phyloP scores from a whole-genome alignment of 2,329 filamentous ascomycete genomes.

The Bertia moriformis region DNA sequence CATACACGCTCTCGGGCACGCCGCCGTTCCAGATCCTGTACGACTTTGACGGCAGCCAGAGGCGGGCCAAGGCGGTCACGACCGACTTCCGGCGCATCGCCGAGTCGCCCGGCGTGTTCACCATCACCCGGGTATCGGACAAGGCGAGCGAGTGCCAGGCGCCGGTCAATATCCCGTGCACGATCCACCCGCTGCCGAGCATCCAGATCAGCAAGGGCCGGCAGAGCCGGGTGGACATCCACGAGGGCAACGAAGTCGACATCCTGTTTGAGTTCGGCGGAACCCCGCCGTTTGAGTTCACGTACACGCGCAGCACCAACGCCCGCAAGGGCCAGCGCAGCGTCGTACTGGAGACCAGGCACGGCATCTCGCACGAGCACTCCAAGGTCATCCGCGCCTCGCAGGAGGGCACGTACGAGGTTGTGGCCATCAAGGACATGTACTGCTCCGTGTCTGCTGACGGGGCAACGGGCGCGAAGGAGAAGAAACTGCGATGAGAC shows the following conservation, averaged over 20 bases:
- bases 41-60: conserved; percentile 67
- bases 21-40: conserved; percentile 89
- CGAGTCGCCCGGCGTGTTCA: conserved; percentile 77
- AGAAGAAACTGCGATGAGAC: too few species aligned
- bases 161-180: conserved; percentile 61
- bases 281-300: conserved; percentile 92
- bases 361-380: conserved; percentile 71
- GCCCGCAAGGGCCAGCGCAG: conserved; percentile 60
- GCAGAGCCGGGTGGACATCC: conserved; percentile 75
- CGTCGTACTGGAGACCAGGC: conserved; percentile 75
- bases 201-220: conserved; percentile 78
- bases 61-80: conserved; percentile 64
- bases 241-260: conserved; percentile 87
- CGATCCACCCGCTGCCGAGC: conserved; percentile 81
- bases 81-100: conserved; percentile 88
- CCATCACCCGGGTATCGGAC: conserved; percentile 75
- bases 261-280: conserved; percentile 92
- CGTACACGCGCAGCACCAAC: conserved; percentile 83
- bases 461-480: too few species aligned
- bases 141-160: conserved; percentile 79
- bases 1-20: conserved; percentile 78
- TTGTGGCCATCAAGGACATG: conserved; percentile 86
- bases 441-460: conserved; percentile 82
- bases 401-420: conserved; percentile 93
- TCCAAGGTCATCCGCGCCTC: conserved; percentile 70